These are phyloP conservation scores for Exophiala viscosa DNA, from an alignment of 2,329 filamentous ascomycete genomes.

Conservation along the genomic window DNA sequence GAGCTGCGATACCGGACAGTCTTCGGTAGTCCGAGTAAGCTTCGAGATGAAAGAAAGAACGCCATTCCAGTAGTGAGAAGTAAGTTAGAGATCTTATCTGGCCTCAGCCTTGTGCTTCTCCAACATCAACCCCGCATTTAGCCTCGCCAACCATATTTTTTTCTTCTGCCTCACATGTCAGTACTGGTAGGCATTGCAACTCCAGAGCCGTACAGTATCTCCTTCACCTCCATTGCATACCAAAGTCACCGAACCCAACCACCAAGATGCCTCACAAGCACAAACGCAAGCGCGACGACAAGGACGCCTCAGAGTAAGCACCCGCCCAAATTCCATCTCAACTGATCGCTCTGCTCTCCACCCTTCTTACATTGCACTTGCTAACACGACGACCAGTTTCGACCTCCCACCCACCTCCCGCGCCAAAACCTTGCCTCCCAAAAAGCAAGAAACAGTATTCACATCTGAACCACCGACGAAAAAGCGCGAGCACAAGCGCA, in stretches of 20 bases:
- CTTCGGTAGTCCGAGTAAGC: too few species aligned
- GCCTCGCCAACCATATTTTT: slow-evolving; percentile 3
- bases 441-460: slow-evolving; percentile 38
- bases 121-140: slow-evolving; percentile 2
- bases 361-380: slow-evolving; percentile 17
- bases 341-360: slow-evolving; percentile 35
- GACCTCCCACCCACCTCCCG: slow-evolving; percentile 59
- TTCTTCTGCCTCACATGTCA: background rate
- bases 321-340: slow-evolving; percentile 27
- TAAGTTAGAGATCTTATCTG: too few species aligned
- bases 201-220: background rate
- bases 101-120: background rate
- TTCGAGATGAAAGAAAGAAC: too few species aligned
- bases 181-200: background rate
- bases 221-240: background rate
- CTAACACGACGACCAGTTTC: slow-evolving; percentile 37
- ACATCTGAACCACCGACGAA: slow-evolving; percentile 28
- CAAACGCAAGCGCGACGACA: slow-evolving; percentile 57
- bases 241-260: background rate
- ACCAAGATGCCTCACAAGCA: slow-evolving; percentile 84
- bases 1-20: too few species aligned
- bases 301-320: slow-evolving; percentile 42
- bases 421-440: slow-evolving; percentile 53
- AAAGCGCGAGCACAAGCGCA: slow-evolving; percentile 34
- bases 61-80: too few species aligned